phyloP scores from a whole-genome alignment of 2,329 filamentous ascomycete genomes.

The Paracamarosporium sp. region DNA sequence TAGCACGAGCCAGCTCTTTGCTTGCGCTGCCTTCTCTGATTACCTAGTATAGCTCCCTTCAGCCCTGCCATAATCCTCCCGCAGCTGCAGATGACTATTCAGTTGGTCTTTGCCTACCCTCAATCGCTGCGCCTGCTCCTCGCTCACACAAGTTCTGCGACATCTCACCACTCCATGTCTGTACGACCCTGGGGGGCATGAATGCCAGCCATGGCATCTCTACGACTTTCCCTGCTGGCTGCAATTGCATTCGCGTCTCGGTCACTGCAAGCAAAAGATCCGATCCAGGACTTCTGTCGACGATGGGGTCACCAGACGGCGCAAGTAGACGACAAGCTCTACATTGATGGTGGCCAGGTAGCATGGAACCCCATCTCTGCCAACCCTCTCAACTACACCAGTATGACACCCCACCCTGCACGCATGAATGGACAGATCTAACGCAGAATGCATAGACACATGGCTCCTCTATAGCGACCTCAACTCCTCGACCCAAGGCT shows the following conservation, averaged over 20 bases:
- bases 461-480: conserved; percentile 66
- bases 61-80: conserved; percentile 35
- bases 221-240: conserved; percentile 33
- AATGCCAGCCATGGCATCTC: conserved; percentile 39
- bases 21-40: conserved; percentile 22
- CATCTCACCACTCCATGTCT: conserved; percentile 24
- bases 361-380: conserved; percentile 60
- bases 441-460: conserved; percentile 50
- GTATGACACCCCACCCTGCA: conserved; percentile 49
- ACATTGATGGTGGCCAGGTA: conserved; percentile 67
- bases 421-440: conserved; percentile 11
- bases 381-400: conserved; percentile 62
- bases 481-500: conserved; percentile 44
- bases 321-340: conserved; percentile 65
- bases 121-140: conserved; percentile 14
- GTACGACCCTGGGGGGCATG: conserved; percentile 27
- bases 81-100: conserved; percentile 18
- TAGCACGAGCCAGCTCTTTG: conserved; percentile 21
- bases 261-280: conserved; percentile 51
- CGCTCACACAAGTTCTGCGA: conserved; percentile 17
- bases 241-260: conserved; percentile 32
- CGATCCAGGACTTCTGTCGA: conserved; percentile 59
- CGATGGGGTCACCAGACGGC: conserved; percentile 65
- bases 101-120: conserved; percentile 8
- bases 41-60: conserved; percentile 21